Percentiles rank a stretch among this genome's conserved stretches.
Conservation (phyloP, 2,329 filamentous ascomycete species). For the Epichloe typhina region DNA sequence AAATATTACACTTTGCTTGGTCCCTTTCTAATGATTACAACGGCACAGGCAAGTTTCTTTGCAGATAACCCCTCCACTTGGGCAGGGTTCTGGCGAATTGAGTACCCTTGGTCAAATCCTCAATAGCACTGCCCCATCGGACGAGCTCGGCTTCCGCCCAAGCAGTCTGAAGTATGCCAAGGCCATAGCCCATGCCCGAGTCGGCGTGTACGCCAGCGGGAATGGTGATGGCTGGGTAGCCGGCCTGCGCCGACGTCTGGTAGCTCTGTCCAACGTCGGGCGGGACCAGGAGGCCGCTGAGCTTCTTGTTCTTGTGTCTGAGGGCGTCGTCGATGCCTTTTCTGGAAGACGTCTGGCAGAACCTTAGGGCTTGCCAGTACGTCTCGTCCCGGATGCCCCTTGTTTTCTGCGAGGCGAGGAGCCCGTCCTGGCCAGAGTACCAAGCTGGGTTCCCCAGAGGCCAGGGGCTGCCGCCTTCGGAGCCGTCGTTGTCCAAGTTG, state of each 20-base stretch:
- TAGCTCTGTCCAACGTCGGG: constrained; percentile 54
- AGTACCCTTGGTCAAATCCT: constrained; percentile 35
- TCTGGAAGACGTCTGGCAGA: constrained; percentile 44
- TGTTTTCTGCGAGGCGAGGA: constrained; percentile 48
- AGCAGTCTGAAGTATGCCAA: constrained; percentile 46
- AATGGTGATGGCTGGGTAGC: constrained; percentile 59
- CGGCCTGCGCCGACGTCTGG: constrained; percentile 61
- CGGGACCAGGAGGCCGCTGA: constrained; percentile 55
- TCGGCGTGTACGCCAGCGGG: constrained; percentile 45
- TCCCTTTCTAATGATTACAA: constrained; percentile 7
- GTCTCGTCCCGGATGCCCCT: constrained; percentile 49
- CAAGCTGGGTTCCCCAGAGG: constrained; percentile 46
- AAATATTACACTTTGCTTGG: too few species aligned
- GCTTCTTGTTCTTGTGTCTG: constrained; percentile 25
- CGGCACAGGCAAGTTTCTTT: constrained; percentile 29
- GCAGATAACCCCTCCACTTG: constrained; percentile 37
- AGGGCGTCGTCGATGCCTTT: constrained; percentile 60
- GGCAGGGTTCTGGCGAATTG: constrained; percentile 35
- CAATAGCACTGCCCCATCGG: constrained; percentile 49
- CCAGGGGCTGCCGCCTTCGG: constrained; percentile 51
- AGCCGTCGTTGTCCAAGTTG: constrained; percentile 49
- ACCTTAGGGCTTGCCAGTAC: constrained; percentile 54
- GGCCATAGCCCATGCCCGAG: constrained; percentile 46
- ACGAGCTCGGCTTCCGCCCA: constrained; percentile 46
- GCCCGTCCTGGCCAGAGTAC: constrained; percentile 56